Base-by-base conservation (phyloP, 768 basidiomycete species). In the Pisolithus orientalis region DNA sequence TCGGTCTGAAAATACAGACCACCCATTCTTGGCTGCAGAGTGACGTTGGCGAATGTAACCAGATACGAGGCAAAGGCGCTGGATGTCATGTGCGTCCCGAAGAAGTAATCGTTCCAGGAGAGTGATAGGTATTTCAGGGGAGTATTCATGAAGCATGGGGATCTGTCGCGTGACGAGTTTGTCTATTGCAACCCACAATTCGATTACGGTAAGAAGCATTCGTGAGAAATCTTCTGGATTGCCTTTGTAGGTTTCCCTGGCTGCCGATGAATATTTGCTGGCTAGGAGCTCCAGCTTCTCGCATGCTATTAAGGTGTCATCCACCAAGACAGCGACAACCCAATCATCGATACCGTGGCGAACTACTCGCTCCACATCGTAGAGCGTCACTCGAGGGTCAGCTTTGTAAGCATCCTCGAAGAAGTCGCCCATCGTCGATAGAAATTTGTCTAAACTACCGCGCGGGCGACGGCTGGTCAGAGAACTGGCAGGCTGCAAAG, bases 181-280 rank as follows among this genome's bases (percentile, higher is more conserved):
- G 50, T 72, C 73, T 5, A 74, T 52, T 0, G 65, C 73, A 11
- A 70, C 51, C 73, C 72, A 72, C 28, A 72, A 65, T 31, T 78
- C 72, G 8, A 66, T 24, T 9, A 46, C 51, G 1, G 64, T 66
- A 44, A 81, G 59, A 39, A 80, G 54, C 70, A 80, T 75, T 2
- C 72, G 49, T 0, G 77, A 79, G 4, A 65, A 38, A 29, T 65
- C 57, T 46, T 78, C 75, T 1, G 75, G 70, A 29, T 68, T 74
- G 10, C 55, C 54, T 9, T 47, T 37, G 43, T 75, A 76, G 1
- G 49, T 50, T 0, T 8, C 17, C 31, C 39, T 25, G 0, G 76
- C 69, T 0, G 62, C 42, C 1, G 54, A 55, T 1, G 62, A 60
- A 40, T 76, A 72, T 4, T 53, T 43, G n/a, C 47, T 46, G 9